phyloP scores from a whole-genome alignment of 1,139 yeast species.

The Kurtzmaniella quercitrusa region DNA sequence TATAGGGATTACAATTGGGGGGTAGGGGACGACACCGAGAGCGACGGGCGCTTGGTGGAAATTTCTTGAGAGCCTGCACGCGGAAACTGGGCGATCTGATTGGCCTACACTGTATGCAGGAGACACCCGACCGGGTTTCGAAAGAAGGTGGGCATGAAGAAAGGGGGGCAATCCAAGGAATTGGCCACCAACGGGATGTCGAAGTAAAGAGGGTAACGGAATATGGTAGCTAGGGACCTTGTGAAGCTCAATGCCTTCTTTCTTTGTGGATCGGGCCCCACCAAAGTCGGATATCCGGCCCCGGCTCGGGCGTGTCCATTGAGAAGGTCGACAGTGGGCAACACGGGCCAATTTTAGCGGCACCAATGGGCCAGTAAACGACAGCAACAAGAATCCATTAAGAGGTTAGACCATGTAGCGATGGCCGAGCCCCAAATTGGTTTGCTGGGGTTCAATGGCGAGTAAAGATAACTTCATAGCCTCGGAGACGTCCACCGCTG shows the following conservation, averaged over 20 bases:
- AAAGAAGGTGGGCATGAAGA: neutral
- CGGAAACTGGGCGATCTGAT: neutral
- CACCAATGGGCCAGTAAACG: no score
- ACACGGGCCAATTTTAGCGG: neutral
- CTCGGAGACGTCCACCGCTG: neutral
- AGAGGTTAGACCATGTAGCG: neutral
- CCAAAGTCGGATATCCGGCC: neutral
- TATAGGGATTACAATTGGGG: no score
- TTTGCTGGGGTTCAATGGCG: neutral
- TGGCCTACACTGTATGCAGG: neutral
- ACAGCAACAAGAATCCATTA: neutral
- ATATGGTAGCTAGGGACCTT: no score
- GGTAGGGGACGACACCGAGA: no score
- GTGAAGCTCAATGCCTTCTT: no score
- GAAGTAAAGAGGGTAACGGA: no score
- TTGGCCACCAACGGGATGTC: no score
- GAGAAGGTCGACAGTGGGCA: neutral
- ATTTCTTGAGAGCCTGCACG: neutral
- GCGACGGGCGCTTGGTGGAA: no score
- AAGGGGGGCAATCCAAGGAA: neutral
- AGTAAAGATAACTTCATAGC: neutral
- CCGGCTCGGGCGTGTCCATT: neutral
- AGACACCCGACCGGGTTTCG: neutral
- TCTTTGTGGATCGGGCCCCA: neutral
- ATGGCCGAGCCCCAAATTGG: neutral